Conservation (phyloP, 2,329 filamentous ascomycete species). For the Hymenoscyphus scutula region DNA sequence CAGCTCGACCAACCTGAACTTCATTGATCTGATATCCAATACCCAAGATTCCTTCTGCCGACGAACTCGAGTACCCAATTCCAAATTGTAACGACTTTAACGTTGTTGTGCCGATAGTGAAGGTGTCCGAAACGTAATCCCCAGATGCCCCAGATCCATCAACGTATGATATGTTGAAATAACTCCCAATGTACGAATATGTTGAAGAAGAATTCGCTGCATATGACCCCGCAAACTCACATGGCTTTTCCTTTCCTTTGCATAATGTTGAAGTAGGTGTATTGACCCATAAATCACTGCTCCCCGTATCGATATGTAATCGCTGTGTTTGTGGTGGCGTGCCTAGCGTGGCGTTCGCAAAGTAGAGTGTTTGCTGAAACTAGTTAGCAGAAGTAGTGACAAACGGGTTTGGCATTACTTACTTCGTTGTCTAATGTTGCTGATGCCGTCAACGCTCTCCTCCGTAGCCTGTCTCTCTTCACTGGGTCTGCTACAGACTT, state of each 20-base stretch:
- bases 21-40: conserved; percentile 82
- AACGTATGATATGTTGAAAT: conserved; percentile 86
- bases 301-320: conserved; percentile 66
- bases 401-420: conserved; percentile 13
- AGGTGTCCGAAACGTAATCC: conserved; percentile 75
- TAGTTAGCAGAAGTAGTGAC: conserved; percentile 24
- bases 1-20: conserved; percentile 61
- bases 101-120: conserved; percentile 55
- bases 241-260: conserved; percentile 46
- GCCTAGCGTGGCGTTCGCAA: conserved; percentile 60
- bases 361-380: conserved; percentile 59
- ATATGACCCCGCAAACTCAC: conserved; percentile 64
- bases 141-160: conserved; percentile 76
- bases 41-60: conserved; percentile 73
- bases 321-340: conserved; percentile 57
- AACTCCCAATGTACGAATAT: conserved; percentile 67
- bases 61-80: conserved; percentile 62
- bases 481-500: conserved; percentile 30
- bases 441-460: conserved; percentile 41
- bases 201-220: conserved; percentile 70
- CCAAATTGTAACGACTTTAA: conserved; percentile 66
- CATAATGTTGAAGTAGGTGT: conserved; percentile 61
- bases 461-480: conserved; percentile 39
- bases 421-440: conserved; percentile 57
- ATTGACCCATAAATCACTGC: conserved; percentile 72